A percentile compares a stretch with the other conserved stretches of the same genome.
These are phyloP conservation scores for Gossypium longicalyx DNA, from an alignment of 345 rosid species.

Conservation along the genomic window DNA sequence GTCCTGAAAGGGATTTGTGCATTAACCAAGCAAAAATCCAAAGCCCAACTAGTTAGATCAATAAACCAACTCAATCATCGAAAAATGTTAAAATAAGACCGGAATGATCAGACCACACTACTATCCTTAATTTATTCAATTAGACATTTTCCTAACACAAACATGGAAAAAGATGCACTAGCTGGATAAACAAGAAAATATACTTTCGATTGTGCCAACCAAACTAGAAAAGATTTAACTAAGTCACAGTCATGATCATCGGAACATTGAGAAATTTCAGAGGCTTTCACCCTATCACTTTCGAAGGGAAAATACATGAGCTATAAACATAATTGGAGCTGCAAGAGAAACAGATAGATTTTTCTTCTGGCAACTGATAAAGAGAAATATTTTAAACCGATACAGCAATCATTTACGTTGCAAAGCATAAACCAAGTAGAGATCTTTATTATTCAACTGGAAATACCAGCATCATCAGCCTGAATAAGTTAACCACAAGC, in stretches of 20 bases:
- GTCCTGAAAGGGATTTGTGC: conserved; percentile 29
- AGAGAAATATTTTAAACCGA: background rate
- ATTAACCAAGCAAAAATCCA: conserved; percentile 25
- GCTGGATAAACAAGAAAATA: conserved; percentile 1
- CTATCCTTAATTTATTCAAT: conserved; percentile 6
- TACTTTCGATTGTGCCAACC: background rate
- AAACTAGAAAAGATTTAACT: background rate
- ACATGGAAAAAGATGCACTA: background rate
- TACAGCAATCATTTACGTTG: background rate
- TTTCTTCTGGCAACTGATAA: background rate
- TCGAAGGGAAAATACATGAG: conserved; percentile 6
- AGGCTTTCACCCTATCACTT: conserved; percentile 1
- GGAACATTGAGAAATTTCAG: conserved; percentile 2
- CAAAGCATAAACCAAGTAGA: background rate
- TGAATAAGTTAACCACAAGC: background rate
- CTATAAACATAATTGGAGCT: background rate
- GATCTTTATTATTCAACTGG: background rate
- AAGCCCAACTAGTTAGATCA: conserved; percentile 23
- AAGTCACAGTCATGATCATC: background rate
- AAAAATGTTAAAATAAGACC: conserved; percentile 13
- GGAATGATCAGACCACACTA: conserved; percentile 4
- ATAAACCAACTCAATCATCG: conserved; percentile 18
- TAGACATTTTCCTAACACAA: background rate
- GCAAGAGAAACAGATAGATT: background rate
- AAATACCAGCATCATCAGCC: conserved; percentile 1